These are phyloP conservation scores for Magnusiomyces sp. DNA, from an alignment of 1,139 yeast genomes.

Conservation along the genomic window DNA sequence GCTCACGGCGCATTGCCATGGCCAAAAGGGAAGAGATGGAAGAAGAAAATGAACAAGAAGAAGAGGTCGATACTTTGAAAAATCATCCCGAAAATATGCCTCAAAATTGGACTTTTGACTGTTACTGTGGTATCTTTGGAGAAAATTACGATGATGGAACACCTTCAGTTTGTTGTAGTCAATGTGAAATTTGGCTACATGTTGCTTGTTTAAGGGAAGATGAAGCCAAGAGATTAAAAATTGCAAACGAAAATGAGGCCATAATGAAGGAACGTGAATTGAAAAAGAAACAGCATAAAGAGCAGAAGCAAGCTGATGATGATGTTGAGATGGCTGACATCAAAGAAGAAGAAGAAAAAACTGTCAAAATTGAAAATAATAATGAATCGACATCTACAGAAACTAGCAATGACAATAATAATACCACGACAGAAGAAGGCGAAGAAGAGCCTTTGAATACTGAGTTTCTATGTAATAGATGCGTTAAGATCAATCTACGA, in stretches of 20 bases:
- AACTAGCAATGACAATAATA: neutral
- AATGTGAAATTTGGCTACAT: conserved; percentile 39
- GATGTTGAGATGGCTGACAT: neutral
- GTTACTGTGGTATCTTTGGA: conserved; percentile 35
- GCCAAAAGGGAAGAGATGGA: conserved; percentile 4
- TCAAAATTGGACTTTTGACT: conserved; percentile 35
- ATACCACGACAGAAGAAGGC: conserved; percentile 1
- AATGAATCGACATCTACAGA: no score
- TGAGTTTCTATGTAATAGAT: conserved; percentile 13
- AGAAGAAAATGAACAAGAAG: neutral
- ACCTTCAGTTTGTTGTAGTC: conserved; percentile 33
- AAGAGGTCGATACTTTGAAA: neutral
- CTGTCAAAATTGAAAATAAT: no score
- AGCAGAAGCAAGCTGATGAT: neutral
- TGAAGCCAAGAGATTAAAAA: conserved; percentile 6
- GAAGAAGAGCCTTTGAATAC: conserved; percentile 14
- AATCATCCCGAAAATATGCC: conserved; percentile 4
- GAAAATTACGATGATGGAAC: conserved; percentile 36
- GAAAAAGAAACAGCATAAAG: neutral
- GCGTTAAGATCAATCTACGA: conserved; percentile 2
- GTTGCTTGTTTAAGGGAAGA: conserved; percentile 27
- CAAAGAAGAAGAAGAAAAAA: neutral
- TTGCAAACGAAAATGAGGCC: conserved; percentile 1
- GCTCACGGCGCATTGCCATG: neutral
- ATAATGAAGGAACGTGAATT: neutral